Evolutionary conservation across 768 basidiomycete genomes (phyloP), one percentile per base, ranked within the genome.

Genomic region (Crucibulum laeve): DNA sequence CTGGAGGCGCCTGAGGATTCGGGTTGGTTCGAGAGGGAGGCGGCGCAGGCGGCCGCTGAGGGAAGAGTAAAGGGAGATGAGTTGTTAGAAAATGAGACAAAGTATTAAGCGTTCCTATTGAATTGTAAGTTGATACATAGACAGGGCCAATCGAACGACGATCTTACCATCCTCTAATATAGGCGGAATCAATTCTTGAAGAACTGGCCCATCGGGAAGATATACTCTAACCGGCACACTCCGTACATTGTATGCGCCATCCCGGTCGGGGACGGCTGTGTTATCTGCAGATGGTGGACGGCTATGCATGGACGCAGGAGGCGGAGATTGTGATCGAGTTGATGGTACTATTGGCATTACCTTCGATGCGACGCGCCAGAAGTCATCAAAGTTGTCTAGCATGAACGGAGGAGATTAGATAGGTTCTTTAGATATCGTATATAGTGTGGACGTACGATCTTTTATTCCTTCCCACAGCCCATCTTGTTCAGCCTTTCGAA

Each of bases 391-490:
- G 62, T 93, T 94, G 67, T 95, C 96, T 98, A 18, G 44, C 36
- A 40, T 42, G 43, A 45, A 40, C 40, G 45, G 45, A 32, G n/a
- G 46, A 22, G 23, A 38, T 13, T 42, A 21, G 28, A 43, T 25
- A 44, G 17, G 19, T 47, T 17, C 49, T n/a, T 36, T 14, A 28
- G 25, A 14, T 40, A 49, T 43, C 42, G 44, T n/a, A 37, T 10
- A 10, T 14, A 19, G 18, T n/a, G 19, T 24, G 40, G n/a, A 45
- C 92, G 67, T 59, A 97, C 95, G 91, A 55, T 91, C 87, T 67
- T 86, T 85, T 50, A 99, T 87, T 5, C 93, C 93, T 54, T 96
- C 92, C 96, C 96, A 99, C 43, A 97, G 79, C 1, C 85, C 91
- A 59, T 99, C 96, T 59, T 98, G 90, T 57, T 98, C 95, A 19